These are phyloP conservation scores for Diaporthe caulivora DNA, from an alignment of 2,329 filamentous ascomycete genomes.

Conservation along the genomic window DNA sequence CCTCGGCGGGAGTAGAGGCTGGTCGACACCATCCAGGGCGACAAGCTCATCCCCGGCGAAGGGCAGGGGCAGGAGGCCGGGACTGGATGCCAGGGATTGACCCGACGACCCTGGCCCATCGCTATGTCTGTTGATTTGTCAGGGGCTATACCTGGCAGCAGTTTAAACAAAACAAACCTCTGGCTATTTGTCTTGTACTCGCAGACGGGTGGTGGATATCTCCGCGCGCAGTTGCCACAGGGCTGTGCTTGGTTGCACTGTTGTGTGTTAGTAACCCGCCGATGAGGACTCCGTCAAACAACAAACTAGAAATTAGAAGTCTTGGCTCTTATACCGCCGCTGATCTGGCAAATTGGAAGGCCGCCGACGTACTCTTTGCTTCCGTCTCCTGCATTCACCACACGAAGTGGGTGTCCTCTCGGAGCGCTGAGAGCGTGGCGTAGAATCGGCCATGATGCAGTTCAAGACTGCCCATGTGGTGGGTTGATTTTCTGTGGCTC, in stretches of 20 bases:
- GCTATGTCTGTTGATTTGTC: conserved; percentile 14
- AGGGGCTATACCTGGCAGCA: background rate
- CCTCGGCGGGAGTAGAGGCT: conserved; percentile 38
- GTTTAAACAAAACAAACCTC: conserved; percentile 42
- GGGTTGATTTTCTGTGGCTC: background rate
- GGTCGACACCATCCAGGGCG: conserved; percentile 39
- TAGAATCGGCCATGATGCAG: conserved; percentile 49
- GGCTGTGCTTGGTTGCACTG: conserved; percentile 68
- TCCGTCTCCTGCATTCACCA: conserved; percentile 63
- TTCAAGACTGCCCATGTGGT: conserved; percentile 11
- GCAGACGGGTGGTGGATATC: conserved; percentile 64
- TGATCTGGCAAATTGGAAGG: no score
- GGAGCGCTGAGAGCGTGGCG: conserved; percentile 48
- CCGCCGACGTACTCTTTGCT: conserved; percentile 60
- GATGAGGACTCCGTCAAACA: no score
- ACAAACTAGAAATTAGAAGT: background rate
- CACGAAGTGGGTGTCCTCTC: conserved; percentile 59
- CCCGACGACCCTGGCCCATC: conserved; percentile 10
- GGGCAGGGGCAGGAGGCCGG: conserved; percentile 37
- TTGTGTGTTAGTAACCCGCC: conserved; percentile 23
- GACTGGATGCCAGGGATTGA: background rate
- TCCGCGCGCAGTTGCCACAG: conserved; percentile 65
- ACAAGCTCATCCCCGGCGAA: conserved; percentile 33
- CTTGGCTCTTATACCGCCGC: background rate
- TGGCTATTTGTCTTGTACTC: conserved; percentile 54